Evolutionary conservation across 2,329 filamentous ascomycete species (phyloP).

Genomic region (Blastomyces parvus): DNA sequence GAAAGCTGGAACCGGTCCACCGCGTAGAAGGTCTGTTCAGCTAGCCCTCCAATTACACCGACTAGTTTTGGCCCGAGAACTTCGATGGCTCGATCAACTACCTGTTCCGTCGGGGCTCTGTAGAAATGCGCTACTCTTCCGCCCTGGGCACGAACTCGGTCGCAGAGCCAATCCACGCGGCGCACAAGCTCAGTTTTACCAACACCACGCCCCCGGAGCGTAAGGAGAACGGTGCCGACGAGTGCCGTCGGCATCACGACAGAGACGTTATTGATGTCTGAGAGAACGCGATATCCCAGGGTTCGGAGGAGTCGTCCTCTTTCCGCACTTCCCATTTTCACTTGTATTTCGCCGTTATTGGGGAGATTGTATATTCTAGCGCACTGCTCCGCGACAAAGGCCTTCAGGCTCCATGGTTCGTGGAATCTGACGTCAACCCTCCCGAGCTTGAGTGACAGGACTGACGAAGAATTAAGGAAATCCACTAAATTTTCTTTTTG

Average conservation of each 20-base stretch:
- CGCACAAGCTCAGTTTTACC: conserved; percentile 77
- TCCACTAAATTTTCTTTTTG: conserved; percentile 87
- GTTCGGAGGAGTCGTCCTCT: conserved; percentile 70
- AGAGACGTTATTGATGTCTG: conserved; percentile 90
- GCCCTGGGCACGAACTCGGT: conserved; percentile 71
- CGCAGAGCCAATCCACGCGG: conserved; percentile 81
- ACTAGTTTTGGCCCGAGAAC: conserved; percentile 86
- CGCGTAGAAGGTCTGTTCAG: conserved; percentile 87
- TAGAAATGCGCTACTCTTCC: conserved; percentile 92
- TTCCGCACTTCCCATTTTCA: conserved; percentile 42
- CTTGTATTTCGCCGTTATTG: conserved; percentile 26
- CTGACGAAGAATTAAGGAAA: conserved; percentile 79
- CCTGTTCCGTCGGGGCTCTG: conserved; percentile 63
- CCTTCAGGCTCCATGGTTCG: conserved; percentile 82
- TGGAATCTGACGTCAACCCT: conserved; percentile 93
- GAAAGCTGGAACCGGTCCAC: conserved; percentile 94
- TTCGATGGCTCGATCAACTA: conserved; percentile 82
- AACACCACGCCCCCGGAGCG: conserved; percentile 81
- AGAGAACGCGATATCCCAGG: conserved; percentile 82
- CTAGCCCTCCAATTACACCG: conserved; percentile 64
- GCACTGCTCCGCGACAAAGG: conserved; percentile 71
- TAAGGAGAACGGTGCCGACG: conserved; percentile 87
- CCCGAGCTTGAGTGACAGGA: conserved; percentile 79
- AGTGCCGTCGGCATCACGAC: conserved; percentile 97
- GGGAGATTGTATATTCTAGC: conserved; percentile 42